phyloP scores from a whole-genome alignment of 2,329 filamentous ascomycete species.

The Trichoderma sp. region DNA sequence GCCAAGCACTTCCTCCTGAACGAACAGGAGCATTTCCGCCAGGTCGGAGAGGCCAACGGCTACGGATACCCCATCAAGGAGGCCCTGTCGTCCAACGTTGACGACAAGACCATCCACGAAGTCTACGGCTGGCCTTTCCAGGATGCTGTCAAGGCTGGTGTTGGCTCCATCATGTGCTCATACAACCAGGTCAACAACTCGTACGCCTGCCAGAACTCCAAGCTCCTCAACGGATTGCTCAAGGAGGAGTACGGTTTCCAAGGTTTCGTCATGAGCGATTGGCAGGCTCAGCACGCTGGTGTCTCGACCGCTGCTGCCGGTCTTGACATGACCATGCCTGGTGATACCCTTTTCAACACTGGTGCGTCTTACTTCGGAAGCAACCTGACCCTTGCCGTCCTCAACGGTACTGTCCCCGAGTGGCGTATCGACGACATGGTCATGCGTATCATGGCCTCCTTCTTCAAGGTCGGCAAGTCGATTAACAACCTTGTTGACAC shows the following conservation, averaged over 20 bases:
- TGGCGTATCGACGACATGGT: slow-evolving; percentile 92
- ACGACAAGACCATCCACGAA: slow-evolving; percentile 73
- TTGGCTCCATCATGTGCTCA: slow-evolving; percentile 62
- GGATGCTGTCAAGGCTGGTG: slow-evolving; percentile 66
- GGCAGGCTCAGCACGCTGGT: slow-evolving; percentile 71
- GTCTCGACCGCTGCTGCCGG: slow-evolving; percentile 66
- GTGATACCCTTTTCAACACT: slow-evolving; percentile 73
- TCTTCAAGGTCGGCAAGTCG: slow-evolving; percentile 62
- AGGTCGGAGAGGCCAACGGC: slow-evolving; percentile 51
- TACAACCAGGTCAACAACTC: slow-evolving; percentile 81
- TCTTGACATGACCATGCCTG: slow-evolving; percentile 86
- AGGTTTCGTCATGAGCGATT: slow-evolving; percentile 78
- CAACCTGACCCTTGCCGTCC: slow-evolving; percentile 81
- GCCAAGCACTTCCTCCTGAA: slow-evolving; percentile 75
- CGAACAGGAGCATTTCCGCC: slow-evolving; percentile 77
- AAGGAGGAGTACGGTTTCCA: slow-evolving; percentile 81
- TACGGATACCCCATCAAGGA: slow-evolving; percentile 61
- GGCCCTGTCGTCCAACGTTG: slow-evolving; percentile 58
- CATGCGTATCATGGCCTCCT: slow-evolving; percentile 72
- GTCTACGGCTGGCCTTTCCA: slow-evolving; percentile 77
- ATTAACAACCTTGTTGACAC: slow-evolving; percentile 50
- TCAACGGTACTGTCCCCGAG: slow-evolving; percentile 85
- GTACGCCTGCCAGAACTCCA: slow-evolving; percentile 76
- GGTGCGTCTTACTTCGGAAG: slow-evolving; percentile 76
- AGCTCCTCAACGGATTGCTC: slow-evolving; percentile 69